These are phyloP conservation scores for Lichtheimia ramosa DNA, from an alignment of 371 early-diverging fungal species.

Conservation along the genomic window DNA sequence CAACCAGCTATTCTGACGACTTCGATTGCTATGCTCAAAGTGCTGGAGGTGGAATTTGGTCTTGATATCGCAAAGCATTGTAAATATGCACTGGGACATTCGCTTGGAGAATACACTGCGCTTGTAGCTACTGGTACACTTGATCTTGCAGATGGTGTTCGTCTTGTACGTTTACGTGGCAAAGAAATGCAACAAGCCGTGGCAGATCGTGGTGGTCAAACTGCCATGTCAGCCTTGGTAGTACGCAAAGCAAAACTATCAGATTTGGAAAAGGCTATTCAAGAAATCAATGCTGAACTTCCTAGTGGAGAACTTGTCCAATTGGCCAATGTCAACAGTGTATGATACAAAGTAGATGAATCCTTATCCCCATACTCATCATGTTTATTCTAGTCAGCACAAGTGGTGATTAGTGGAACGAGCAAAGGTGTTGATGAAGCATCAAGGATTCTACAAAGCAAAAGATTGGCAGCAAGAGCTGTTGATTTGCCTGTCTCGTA, in stretches of 20 bases:
- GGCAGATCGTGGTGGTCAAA: constrained; percentile 58
- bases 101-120: constrained; percentile 94
- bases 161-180: constrained; percentile 83
- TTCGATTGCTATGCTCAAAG: constrained; percentile 86
- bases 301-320: constrained; percentile 73
- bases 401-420: constrained; percentile 93
- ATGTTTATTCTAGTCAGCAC: constrained; percentile 52
- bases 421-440: constrained; percentile 85
- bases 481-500: constrained; percentile 90
- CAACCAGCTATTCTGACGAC: constrained; percentile 95
- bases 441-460: constrained; percentile 72
- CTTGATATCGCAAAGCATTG: constrained; percentile 74
- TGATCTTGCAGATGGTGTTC: constrained; percentile 78
- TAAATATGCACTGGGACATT: constrained; percentile 87
- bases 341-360: constrained; percentile 21
- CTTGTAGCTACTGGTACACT: constrained; percentile 80
- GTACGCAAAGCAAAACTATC: constrained; percentile 72
- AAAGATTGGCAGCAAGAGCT: constrained; percentile 81
- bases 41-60: constrained; percentile 81
- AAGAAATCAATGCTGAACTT: constrained; percentile 60
- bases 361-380: not conserved
- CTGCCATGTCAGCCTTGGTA: constrained; percentile 89
- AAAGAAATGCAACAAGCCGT: constrained; percentile 86
- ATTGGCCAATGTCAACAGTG: constrained; percentile 89
- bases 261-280: constrained; percentile 67